Evolutionary conservation across 176 grass and related monocot species (phyloP).

Genomic region (Lolium rigidum): DNA sequence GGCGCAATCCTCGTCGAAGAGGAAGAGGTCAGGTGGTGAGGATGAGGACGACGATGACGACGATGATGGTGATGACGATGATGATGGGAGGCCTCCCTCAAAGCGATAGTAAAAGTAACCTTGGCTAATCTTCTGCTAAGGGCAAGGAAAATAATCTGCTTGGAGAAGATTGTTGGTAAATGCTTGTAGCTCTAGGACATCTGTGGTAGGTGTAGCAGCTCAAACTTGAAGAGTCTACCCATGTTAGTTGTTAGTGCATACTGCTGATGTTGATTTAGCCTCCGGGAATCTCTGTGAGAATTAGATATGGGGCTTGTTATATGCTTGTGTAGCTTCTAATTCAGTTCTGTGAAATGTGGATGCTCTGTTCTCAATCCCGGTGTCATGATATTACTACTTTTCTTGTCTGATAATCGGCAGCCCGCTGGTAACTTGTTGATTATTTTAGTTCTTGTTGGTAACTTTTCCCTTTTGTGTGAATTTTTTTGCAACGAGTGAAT

Average conservation of each 20-base stretch:
- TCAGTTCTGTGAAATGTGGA: slow-evolving; percentile 15
- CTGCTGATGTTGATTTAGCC: slow-evolving; percentile 50
- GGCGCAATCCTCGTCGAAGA: slow-evolving; percentile 48
- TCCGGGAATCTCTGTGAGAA: slow-evolving; percentile 11
- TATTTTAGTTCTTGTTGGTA: not conserved
- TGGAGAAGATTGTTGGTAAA: slow-evolving; percentile 48
- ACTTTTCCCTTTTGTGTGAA: not conserved
- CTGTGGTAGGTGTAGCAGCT: slow-evolving; percentile 47
- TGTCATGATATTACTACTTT: not conserved
- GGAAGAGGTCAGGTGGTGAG: slow-evolving; percentile 45
- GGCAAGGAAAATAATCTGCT: slow-evolving; percentile 34
- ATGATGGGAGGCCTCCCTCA: slow-evolving; percentile 35
- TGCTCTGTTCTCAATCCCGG: slow-evolving; percentile 27
- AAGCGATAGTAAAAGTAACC: slow-evolving; percentile 43
- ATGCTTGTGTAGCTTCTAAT: slow-evolving; percentile 48
- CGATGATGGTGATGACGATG: not conserved
- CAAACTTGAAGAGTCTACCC: slow-evolving; percentile 34
- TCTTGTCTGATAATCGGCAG: not conserved
- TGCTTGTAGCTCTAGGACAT: slow-evolving; percentile 56
- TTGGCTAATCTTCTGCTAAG: slow-evolving; percentile 4
- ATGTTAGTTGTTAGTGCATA: slow-evolving; percentile 55
- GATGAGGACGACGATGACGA: not conserved
- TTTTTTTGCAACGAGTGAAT: too few relatives aligned
- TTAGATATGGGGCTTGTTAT: slow-evolving; percentile 39
- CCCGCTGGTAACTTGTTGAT: too few relatives aligned